Evolutionary conservation across 2,329 filamentous ascomycete genomes (phyloP).

Genomic region (Aplosporella prunicola): DNA sequence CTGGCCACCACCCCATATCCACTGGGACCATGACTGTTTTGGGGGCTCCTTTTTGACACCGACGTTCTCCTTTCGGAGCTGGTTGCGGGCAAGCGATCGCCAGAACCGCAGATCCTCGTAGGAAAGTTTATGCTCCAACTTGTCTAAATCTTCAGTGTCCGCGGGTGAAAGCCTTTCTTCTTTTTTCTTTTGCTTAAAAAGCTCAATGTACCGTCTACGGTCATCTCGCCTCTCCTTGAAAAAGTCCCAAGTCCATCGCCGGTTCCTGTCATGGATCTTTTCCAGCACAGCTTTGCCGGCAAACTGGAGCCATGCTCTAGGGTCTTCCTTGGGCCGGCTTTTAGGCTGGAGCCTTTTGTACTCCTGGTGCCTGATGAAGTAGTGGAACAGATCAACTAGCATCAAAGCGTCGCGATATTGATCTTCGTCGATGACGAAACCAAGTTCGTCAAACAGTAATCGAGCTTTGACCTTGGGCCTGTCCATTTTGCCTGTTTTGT

Average conservation of each 20-base stretch:
- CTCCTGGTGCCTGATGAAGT: constrained; percentile 94
- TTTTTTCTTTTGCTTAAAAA: constrained; percentile 87
- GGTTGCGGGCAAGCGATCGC: constrained; percentile 86
- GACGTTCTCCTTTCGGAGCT: constrained; percentile 90
- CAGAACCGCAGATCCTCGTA: constrained; percentile 98
- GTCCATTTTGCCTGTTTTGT: constrained; percentile 77
- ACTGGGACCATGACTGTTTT: constrained; percentile 81
- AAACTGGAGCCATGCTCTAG: constrained; percentile 84
- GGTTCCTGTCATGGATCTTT: constrained; percentile 92
- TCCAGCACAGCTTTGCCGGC: constrained; percentile 79
- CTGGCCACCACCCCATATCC: constrained; percentile 70
- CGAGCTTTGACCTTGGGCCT: constrained; percentile 82
- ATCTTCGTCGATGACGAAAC: constrained; percentile 92
- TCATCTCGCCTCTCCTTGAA: constrained; percentile 90
- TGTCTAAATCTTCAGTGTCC: constrained; percentile 63
- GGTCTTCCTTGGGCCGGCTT: constrained; percentile 76
- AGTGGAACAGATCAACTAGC: constrained; percentile 98
- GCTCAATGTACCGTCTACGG: constrained; percentile 74
- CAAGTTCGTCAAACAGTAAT: constrained; percentile 91
- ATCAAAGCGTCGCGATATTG: constrained; percentile 96
- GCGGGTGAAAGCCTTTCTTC: constrained; percentile 57
- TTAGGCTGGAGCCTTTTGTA: constrained; percentile 91
- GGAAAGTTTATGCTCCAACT: constrained; percentile 74
- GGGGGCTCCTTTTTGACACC: constrained; percentile 68
- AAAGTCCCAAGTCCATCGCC: constrained; percentile 91